Evolutionary conservation across 495 filamentous ascomycete genomes (phyloP).

Genomic region (Physcia stellaris): DNA sequence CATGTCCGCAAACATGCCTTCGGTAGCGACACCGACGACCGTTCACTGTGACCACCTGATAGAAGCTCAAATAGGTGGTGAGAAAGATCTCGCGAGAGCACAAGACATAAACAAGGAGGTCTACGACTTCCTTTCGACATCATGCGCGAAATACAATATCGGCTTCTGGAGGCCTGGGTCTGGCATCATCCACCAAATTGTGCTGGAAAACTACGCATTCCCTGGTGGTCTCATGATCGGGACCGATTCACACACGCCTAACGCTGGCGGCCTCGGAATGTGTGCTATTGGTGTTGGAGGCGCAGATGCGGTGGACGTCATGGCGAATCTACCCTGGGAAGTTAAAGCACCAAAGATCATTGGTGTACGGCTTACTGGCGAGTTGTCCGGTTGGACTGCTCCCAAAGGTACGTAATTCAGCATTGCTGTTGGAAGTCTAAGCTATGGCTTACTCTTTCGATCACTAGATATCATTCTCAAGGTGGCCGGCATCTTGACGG

Average conservation of each 20-base stretch:
- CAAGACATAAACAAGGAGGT: slow-evolving; percentile 97
- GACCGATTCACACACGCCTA: slow-evolving; percentile 97
- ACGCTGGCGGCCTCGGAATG: slow-evolving; percentile 95
- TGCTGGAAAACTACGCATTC: slow-evolving; percentile 98
- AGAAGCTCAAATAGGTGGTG: slow-evolving; percentile 89
- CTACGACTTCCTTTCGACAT: slow-evolving; percentile 89
- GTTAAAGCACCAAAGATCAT: slow-evolving; percentile 96
- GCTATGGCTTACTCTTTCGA: slow-evolving; percentile 4
- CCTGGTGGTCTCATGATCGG: slow-evolving; percentile 96
- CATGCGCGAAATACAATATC: slow-evolving; percentile 98
- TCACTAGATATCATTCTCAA: slow-evolving; percentile 98
- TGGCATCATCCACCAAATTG: slow-evolving; percentile 98
- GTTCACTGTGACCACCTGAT: slow-evolving; percentile 99
- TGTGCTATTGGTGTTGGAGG: slow-evolving; percentile 95
- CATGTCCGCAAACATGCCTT: slow-evolving; percentile 95
- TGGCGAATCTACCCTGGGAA: slow-evolving; percentile 97
- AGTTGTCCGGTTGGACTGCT: slow-evolving; percentile 85
- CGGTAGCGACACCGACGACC: slow-evolving; percentile 86
- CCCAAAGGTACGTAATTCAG: slow-evolving; percentile 52
- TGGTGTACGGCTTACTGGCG: slow-evolving; percentile 84
- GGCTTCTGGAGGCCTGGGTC: slow-evolving; percentile 99
- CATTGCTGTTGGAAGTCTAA: slow-evolving; percentile 9
- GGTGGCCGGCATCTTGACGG: slow-evolving; percentile 91
- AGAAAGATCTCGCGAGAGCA: slow-evolving; percentile 86
- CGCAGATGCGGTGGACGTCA: slow-evolving; percentile 97